These are phyloP conservation scores for Crithidia bombi DNA, from an alignment of 208 protist genomes.

Conservation along the genomic window DNA sequence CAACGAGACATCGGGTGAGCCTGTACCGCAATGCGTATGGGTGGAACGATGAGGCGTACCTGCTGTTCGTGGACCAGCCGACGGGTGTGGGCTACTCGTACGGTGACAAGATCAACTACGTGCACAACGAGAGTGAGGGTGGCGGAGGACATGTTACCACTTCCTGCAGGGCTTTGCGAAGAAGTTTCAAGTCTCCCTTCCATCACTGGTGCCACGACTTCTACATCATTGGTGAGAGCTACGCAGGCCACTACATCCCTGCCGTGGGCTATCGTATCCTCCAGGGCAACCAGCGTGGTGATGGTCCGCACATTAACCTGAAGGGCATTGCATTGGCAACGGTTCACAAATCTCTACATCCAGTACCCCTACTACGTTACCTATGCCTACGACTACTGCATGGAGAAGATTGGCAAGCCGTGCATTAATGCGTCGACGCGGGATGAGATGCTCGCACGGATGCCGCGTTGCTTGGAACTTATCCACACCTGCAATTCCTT, in stretches of 20 bases:
- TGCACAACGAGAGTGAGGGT: constrained; percentile 66
- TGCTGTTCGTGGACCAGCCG: constrained; percentile 92
- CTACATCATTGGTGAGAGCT: constrained; percentile 83
- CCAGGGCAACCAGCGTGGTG: constrained; percentile 32
- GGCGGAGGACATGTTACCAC: constrained; percentile 87
- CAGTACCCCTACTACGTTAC: constrained; percentile 75
- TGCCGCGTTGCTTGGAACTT: constrained; percentile 51
- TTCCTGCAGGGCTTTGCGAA: constrained; percentile 69
- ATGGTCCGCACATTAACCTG: constrained; percentile 47
- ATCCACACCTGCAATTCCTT: constrained; percentile 34
- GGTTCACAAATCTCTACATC: constrained; percentile 72
- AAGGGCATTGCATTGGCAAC: constrained; percentile 84
- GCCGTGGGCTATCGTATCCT: constrained; percentile 46
- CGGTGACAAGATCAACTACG: constrained; percentile 43
- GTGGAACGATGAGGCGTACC: constrained; percentile 81
- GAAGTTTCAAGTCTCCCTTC: constrained; percentile 42
- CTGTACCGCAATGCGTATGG: constrained; percentile 66
- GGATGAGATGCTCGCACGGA: constrained; percentile 35
- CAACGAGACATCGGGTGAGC: constrained; percentile 47
- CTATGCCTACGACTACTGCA: constrained; percentile 69
- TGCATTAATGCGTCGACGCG: constrained; percentile 48
- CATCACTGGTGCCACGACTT: constrained; percentile 46
- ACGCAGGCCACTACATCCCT: constrained; percentile 82
- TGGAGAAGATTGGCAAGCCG: constrained; percentile 48
- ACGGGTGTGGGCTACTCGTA: constrained; percentile 88